Conservation (phyloP, 140 eudicot genomes). For the Stevia rebaudiana region DNA sequence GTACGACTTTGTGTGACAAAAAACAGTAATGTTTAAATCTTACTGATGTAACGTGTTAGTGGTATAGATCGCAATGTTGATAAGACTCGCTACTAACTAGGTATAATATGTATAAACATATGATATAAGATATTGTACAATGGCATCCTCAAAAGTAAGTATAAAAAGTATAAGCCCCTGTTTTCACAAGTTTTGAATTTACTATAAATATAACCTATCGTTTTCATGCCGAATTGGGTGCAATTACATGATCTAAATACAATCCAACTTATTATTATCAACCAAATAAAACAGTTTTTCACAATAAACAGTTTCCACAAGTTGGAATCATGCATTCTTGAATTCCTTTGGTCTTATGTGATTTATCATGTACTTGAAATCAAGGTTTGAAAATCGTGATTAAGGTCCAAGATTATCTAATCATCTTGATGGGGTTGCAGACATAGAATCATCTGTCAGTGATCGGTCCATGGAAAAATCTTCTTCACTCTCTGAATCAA, state of each 20-base stretch:
- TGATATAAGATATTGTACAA: not conserved
- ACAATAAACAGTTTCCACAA: slow-evolving; percentile 7
- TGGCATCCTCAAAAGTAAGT: not conserved
- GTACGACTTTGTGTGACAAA: no score
- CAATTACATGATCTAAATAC: not conserved
- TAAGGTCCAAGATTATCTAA: not conserved
- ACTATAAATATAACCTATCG: not conserved
- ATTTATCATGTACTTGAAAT: not conserved
- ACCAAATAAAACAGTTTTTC: slow-evolving; percentile 2
- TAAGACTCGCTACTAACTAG: no score
- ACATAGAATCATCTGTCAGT: slow-evolving; percentile 58
- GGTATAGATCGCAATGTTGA: no score
- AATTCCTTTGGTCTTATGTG: slow-evolving; percentile 1
- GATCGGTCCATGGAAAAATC: slow-evolving; percentile 56
- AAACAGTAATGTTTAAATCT: no score
- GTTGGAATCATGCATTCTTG: not conserved
- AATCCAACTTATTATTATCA: slow-evolving; percentile 9
- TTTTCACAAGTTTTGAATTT: not conserved
- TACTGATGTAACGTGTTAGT: no score
- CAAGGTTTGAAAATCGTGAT: not conserved
- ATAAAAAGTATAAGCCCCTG: not conserved
- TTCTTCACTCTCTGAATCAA: slow-evolving; percentile 60
- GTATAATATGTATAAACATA: no score
- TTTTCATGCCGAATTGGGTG: not conserved
- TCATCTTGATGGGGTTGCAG: slow-evolving; percentile 37